Conservation (phyloP, 257 asterid species). For the Henckelia pumila region DNA sequence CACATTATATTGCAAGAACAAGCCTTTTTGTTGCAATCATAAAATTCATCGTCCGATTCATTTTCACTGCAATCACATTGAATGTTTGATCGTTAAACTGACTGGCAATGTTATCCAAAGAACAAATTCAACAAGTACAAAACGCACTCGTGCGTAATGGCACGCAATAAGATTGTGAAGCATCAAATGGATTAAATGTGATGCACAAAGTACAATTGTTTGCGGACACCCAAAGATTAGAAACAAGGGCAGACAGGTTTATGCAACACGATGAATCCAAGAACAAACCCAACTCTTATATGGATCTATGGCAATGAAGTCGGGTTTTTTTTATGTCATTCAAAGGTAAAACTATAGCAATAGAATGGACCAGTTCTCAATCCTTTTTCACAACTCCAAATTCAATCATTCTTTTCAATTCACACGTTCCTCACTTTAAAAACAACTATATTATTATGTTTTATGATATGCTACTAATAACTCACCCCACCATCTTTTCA, state of each 20-base stretch:
- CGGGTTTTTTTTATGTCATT: too few species aligned
- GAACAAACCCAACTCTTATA: too few species aligned
- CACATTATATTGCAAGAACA: conserved; percentile 91
- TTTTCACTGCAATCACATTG: conserved; percentile 58
- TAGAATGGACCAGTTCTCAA: too few species aligned
- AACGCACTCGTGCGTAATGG: neutral
- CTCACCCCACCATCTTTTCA: too few species aligned
- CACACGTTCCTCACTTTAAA: too few species aligned
- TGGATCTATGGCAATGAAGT: too few species aligned
- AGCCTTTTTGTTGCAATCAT: conserved; percentile 45
- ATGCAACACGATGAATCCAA: neutral
- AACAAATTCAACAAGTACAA: neutral
- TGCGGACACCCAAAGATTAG: neutral
- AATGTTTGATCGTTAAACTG: conserved; percentile 27
- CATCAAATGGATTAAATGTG: neutral
- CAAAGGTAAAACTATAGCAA: neutral
- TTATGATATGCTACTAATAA: too few species aligned
- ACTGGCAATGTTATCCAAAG: neutral
- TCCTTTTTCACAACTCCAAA: neutral
- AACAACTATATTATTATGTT: too few species aligned
- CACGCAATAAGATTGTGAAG: neutral
- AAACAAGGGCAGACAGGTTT: too few species aligned
- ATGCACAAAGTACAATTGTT: neutral
- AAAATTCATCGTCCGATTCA: conserved; percentile 77
- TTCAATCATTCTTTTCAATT: neutral